Conservation (phyloP, 352 stramenopile genomes). For the Phytopythium aichiense region DNA sequence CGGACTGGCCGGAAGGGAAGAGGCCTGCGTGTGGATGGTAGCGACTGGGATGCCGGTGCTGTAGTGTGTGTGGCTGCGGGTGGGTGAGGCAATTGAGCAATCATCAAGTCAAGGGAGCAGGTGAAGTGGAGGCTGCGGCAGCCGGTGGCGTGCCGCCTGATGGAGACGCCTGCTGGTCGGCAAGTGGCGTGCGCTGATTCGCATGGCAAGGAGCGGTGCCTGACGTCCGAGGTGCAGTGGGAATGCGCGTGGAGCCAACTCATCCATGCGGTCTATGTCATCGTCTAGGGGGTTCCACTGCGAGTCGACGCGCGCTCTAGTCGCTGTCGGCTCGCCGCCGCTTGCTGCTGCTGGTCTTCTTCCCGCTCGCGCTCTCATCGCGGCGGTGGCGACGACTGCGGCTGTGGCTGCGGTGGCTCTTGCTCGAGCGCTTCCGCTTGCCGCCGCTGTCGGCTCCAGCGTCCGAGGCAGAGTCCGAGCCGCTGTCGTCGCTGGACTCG, state of each 20-base stretch:
- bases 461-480: not conserved
- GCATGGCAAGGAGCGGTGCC: not conserved
- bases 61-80: no score
- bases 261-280: not conserved
- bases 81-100: not conserved
- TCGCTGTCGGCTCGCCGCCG: slow-evolving; percentile 1
- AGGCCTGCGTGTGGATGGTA: no score
- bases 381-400: not conserved
- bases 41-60: no score
- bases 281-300: not conserved
- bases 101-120: not conserved
- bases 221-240: not conserved
- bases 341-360: slow-evolving; percentile 2
- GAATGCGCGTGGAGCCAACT: not conserved
- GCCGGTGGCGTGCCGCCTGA: not conserved
- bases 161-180: not conserved
- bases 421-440: slow-evolving; percentile 32
- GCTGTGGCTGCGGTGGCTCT: not conserved
- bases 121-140: not conserved
- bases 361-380: not conserved
- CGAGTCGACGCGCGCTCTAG: not conserved
- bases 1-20: no score
- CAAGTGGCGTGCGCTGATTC: not conserved
- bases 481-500: slow-evolving; percentile 13
- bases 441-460: slow-evolving; percentile 14